Conservation (phyloP, 164 flowering plant genomes). For the Tinospora cordifolia region DNA sequence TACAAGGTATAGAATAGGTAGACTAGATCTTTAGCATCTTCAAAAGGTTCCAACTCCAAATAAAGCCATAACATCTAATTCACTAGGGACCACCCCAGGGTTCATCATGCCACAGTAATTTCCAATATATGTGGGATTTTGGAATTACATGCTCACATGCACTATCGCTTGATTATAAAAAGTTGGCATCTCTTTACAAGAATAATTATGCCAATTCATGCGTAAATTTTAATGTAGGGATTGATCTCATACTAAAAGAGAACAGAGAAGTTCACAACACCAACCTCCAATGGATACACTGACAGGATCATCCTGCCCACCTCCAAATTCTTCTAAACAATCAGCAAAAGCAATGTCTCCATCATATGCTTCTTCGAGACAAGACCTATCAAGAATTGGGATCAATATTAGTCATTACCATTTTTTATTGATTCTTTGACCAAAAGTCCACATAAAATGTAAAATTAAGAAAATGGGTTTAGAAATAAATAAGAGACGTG, state of each 20-base stretch:
- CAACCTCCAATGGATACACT: constrained; percentile 91
- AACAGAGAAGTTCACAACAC: constrained; percentile 8
- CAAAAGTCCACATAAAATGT: neutral
- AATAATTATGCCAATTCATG: neutral
- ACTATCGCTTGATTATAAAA: neutral
- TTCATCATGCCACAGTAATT: no score
- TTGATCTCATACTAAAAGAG: neutral
- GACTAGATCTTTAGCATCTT: neutral
- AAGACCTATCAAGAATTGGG: constrained; percentile 37
- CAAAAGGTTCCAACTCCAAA: neutral
- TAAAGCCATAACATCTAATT: no score
- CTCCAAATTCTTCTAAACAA: constrained; percentile 75
- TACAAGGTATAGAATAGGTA: neutral
- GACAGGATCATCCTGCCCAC: constrained; percentile 82
- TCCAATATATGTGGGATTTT: no score
- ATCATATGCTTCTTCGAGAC: constrained; percentile 62
- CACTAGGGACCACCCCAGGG: no score
- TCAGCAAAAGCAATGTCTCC: constrained; percentile 75
- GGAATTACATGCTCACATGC: no score
- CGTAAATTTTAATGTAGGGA: neutral
- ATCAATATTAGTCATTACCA: constrained; percentile 4
- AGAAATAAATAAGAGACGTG: neutral
- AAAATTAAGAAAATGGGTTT: neutral
- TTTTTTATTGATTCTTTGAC: neutral
- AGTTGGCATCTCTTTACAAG: neutral